phyloP scores from a whole-genome alignment of 2,329 filamentous ascomycete species.

The Diaporthe longicolla region DNA sequence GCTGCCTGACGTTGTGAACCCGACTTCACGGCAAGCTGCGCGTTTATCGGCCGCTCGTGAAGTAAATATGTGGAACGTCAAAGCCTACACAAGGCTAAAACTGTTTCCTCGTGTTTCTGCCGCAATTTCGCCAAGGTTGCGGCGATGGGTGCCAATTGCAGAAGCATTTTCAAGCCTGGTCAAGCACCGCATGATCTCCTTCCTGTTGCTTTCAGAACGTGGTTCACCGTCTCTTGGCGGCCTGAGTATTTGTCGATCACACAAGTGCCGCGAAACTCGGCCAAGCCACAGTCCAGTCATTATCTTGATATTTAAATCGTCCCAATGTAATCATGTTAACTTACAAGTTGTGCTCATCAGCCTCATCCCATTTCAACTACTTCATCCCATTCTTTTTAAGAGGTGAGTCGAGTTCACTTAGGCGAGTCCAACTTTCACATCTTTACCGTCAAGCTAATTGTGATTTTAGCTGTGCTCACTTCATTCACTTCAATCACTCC shows the following conservation, averaged over 20 bases:
- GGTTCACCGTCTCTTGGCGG: conserved; percentile 22
- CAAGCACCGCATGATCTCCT: conserved; percentile 29
- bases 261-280: conserved; percentile 33
- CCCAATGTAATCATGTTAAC: neutral
- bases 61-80: neutral
- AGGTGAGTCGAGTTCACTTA: conserved; percentile 25
- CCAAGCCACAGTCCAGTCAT: neutral
- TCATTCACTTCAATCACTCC: conserved; percentile 30
- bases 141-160: neutral
- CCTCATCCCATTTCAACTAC: neutral
- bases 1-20: conserved; percentile 5
- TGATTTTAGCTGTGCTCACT: conserved; percentile 31
- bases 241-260: conserved; percentile 34
- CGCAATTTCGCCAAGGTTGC: conserved; percentile 19
- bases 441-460: neutral
- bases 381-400: conserved; percentile 34
- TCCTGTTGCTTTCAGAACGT: conserved; percentile 16
- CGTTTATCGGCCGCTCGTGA: neutral
- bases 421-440: neutral
- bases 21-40: neutral
- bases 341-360: neutral
- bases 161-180: conserved; percentile 24
- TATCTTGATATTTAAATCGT: conserved; percentile 21
- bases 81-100: neutral
- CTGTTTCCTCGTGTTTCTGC: conserved; percentile 25